Evolutionary conservation across 768 basidiomycete species (phyloP), one percentile per base, ranked within the genome.

Genomic region (Russula virescens): DNA sequence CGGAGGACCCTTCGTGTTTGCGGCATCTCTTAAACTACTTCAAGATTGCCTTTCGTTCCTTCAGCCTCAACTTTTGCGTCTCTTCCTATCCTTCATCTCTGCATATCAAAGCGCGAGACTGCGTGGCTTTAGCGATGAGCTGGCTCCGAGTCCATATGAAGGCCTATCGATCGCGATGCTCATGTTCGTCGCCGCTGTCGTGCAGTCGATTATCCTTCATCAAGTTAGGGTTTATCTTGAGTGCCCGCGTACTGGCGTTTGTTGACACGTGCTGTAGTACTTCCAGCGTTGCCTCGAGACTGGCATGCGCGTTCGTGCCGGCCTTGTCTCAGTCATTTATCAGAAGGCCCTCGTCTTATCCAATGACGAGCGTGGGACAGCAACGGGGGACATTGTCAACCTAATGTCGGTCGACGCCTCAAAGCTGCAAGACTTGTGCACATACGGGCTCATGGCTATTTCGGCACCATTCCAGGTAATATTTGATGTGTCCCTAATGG

Each of bases 341-440:
- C 76, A 84, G 54, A 97, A 98, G 72, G 82, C 93, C 0, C 78
- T 98, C 23, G 80, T 91, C 4, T 81, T 98, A 10, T 91, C 90
- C 2, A 94, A 88, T 68, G 89, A 92, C 61, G 94, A 92, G 69
- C 84, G 89, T 5, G 80, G 82, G 11, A 84, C 91, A 46, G 82
- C 90, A 0, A 85, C 91, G 0, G 95, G 96, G 1, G 94, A 97
- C 71, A 94, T 97, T 40, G 93, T 97, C 65, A 98, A 97, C 71
- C 74, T 96, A 35, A 94, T 95, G 88, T 88, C 87, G 9, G 93
- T 96, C 16, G 91, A 94, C 66, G 83, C 91, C 0, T 85, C 82
- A 16, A 77, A 89, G 40, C 74, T 94, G 47, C 89, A 92, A 67
- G 91, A 94, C 62, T 77, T 93, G 26, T 90, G 88, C 71, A 83